These are phyloP conservation scores for Solanum tarapatanum DNA, from an alignment of 257 asterid species.

Conservation along the genomic window DNA sequence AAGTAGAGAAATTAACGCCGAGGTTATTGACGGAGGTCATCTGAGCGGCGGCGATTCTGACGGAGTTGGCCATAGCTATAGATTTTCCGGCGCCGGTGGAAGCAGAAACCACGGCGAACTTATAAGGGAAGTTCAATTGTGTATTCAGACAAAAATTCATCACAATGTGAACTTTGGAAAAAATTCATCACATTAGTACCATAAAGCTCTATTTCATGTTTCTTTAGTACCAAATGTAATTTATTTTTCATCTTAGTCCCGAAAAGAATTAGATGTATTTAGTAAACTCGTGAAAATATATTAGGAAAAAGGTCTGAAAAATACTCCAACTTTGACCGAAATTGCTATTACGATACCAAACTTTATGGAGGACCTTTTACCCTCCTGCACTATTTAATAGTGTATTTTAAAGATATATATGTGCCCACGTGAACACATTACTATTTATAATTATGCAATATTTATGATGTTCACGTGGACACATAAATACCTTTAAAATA, in stretches of 20 bases:
- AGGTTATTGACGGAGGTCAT: conserved; percentile 83
- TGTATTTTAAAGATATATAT: too few species aligned
- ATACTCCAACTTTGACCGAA: too few species aligned
- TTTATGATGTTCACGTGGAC: too few species aligned
- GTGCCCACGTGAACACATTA: too few species aligned
- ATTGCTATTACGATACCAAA: too few species aligned
- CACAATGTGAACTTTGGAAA: neutral
- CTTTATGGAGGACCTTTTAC: too few species aligned
- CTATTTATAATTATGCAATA: too few species aligned
- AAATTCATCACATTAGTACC: neutral
- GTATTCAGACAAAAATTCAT: neutral
- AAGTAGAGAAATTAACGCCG: conserved; percentile 60
- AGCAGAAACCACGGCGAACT: neutral
- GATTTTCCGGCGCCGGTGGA: conserved; percentile 8
- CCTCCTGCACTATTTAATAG: too few species aligned
- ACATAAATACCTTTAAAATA: too few species aligned
- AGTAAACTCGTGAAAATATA: neutral
- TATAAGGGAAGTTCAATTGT: neutral
- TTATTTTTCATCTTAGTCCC: neutral
- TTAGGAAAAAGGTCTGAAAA: neutral
- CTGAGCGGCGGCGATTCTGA: conserved; percentile 85
- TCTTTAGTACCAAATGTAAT: neutral
- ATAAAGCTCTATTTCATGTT: neutral
- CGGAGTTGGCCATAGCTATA: conserved; percentile 44
- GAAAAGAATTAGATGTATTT: neutral